Evolutionary conservation across 140 eudicot genomes (phyloP), one percentile per base, ranked within the genome.

Genomic region (Bidens hawaiensis): DNA sequence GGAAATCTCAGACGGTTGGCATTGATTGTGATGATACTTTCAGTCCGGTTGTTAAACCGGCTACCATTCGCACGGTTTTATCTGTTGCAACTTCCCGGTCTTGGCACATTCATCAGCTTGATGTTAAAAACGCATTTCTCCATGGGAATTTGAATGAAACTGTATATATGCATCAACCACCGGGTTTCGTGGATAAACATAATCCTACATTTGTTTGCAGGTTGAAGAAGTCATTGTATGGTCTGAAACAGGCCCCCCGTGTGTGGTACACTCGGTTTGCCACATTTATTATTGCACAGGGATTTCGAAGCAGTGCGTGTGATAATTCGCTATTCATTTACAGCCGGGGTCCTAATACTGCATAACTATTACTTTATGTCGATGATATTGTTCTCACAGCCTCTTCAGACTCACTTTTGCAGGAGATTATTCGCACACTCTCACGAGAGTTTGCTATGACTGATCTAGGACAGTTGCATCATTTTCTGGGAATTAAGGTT

Each of bases 171-270:
- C 53, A 18, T 17, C 56, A 49, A 21, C 56, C 56, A 21, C 56
- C 56, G n/a, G 30, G 56, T 7, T 49, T 49, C n/a, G 56, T 49
- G 0, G 56, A 49, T 49, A 25, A 25, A 13, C 38, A 19, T 0
- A 21, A 24, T 6, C 61, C 38, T 12, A 24, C 56, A 22, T 11
- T 16, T 54, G 61, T 54, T 34, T 26, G 61, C 18, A 13, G 60
- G 3, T 14, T 53, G 17, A 24, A 1, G 10, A 53, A 23, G 17
- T 53, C 60, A 1, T n/a, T 53, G 19, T 53, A 53, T 53, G 40
- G 60, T 6, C 60, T 53, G 8, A 53, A 53, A 25, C 38, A 53
- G 60, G 60, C 60, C 18, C 60, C 60, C 4, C 60, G 38, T 53
- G 22, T 38, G 17, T 53, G 21, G 60, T 53, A 53, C 18, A 53